Conservation (phyloP, 345 rosid genomes). For the Raphanus sativus region DNA sequence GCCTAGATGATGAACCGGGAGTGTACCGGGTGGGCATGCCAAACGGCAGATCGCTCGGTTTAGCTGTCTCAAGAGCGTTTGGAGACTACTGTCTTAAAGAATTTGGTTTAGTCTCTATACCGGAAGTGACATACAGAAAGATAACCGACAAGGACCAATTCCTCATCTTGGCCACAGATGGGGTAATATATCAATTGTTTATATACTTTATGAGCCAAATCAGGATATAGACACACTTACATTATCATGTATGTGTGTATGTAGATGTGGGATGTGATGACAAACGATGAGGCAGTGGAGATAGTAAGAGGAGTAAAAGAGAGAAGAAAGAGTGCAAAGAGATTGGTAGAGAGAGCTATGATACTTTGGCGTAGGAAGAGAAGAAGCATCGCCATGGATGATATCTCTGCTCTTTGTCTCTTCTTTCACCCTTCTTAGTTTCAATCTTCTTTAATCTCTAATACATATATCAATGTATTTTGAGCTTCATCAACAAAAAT, state of each 20-base stretch:
- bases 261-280: constrained; percentile 87
- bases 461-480: constrained; percentile 15
- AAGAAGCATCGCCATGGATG: constrained; percentile 72
- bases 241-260: background rate
- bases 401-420: constrained; percentile 80
- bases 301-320: constrained; percentile 55
- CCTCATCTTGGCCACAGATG: constrained; percentile 79
- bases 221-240: background rate
- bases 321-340: constrained; percentile 66
- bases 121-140: constrained; percentile 59
- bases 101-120: constrained; percentile 76
- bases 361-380: constrained; percentile 72
- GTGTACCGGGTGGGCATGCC: constrained; percentile 80
- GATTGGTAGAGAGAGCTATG: constrained; percentile 63
- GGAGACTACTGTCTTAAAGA: constrained; percentile 88
- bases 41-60: constrained; percentile 56
- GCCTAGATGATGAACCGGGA: constrained; percentile 78
- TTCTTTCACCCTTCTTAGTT: constrained; percentile 51
- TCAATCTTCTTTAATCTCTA: background rate
- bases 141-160: constrained; percentile 66
- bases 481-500: constrained; percentile 7
- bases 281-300: constrained; percentile 75
- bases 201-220: background rate
- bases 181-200: constrained; percentile 44
- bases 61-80: constrained; percentile 79